Evolutionary conservation across 768 basidiomycete species (phyloP).

Genomic region (Stropharia rugosoannulata): DNA sequence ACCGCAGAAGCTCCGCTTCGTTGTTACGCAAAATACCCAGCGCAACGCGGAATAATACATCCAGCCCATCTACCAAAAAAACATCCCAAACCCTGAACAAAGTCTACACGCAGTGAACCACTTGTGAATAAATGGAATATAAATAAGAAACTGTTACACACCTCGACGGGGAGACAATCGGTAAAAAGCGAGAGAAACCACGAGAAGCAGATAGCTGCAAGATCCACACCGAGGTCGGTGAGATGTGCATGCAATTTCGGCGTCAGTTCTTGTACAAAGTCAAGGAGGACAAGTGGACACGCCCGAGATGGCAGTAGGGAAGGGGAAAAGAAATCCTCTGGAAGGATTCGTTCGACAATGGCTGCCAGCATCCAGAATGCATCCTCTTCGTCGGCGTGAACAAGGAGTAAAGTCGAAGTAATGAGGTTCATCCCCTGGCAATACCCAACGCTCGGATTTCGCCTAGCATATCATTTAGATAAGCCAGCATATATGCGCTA

Average conservation of each 20-base stretch:
- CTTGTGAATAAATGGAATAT: neutral
- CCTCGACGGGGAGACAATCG: constrained; percentile 94
- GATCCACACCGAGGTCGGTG: constrained; percentile 78
- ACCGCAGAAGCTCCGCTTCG: constrained; percentile 79
- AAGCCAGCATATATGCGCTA: neutral
- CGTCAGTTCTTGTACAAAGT: constrained; percentile 76
- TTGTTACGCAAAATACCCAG: constrained; percentile 82
- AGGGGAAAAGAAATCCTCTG: constrained; percentile 92
- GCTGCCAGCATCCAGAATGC: constrained; percentile 94
- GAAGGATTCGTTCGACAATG: constrained; percentile 86
- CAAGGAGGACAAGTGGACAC: constrained; percentile 87
- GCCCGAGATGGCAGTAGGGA: constrained; percentile 90
- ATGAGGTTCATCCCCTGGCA: constrained; percentile 97
- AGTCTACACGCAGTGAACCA: constrained; percentile 49
- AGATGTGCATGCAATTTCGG: constrained; percentile 81
- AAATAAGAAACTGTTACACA: constrained; percentile 28
- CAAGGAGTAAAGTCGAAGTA: constrained; percentile 89
- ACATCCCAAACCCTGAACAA: constrained; percentile 96
- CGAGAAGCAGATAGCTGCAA: constrained; percentile 94
- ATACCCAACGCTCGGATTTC: constrained; percentile 91
- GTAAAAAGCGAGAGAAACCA: constrained; percentile 98
- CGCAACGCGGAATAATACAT: constrained; percentile 89
- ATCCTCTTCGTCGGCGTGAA: constrained; percentile 93
- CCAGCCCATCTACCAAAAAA: constrained; percentile 89
- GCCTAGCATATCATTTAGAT: constrained; percentile 41